Conservation (phyloP, 768 basidiomycete genomes). For the Phlebiopsis gigantea region DNA sequence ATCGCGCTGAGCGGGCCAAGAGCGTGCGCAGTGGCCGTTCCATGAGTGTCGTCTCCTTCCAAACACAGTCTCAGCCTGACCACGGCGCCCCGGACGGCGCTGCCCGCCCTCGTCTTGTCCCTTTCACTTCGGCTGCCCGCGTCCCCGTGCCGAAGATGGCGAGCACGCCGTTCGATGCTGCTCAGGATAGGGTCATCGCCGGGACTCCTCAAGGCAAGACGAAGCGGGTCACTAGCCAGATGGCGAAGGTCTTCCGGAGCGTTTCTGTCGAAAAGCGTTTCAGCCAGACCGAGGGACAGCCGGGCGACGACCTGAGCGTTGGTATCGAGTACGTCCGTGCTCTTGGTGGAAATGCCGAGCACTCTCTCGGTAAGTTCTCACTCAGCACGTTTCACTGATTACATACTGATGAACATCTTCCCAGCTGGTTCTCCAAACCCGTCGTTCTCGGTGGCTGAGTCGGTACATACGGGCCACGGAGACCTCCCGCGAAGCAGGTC, state of each 20-base stretch:
- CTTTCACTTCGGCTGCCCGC: slow-evolving; percentile 63
- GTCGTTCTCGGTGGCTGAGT: slow-evolving; percentile 55
- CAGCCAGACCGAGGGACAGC: slow-evolving; percentile 26
- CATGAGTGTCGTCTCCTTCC: slow-evolving; percentile 33
- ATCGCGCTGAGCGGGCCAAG: slow-evolving; percentile 44
- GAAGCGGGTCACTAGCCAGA: slow-evolving; percentile 54
- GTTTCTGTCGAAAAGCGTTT: slow-evolving; percentile 18
- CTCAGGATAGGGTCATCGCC: not conserved
- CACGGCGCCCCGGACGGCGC: slow-evolving; percentile 10
- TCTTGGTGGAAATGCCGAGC: slow-evolving; percentile 47
- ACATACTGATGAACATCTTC: not conserved
- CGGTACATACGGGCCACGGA: slow-evolving; percentile 44
- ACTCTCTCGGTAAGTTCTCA: slow-evolving; percentile 6
- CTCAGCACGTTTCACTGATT: slow-evolving; percentile 19
- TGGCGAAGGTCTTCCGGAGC: slow-evolving; percentile 50
- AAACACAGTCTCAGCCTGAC: slow-evolving; percentile 9
- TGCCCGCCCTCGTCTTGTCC: slow-evolving; percentile 58
- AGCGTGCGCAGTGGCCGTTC: slow-evolving; percentile 39
- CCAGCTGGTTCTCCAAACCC: slow-evolving; percentile 29
- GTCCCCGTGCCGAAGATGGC: slow-evolving; percentile 55
- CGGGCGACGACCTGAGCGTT: slow-evolving; percentile 60
- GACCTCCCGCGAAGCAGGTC: slow-evolving; percentile 16
- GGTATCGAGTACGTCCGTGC: slow-evolving; percentile 69
- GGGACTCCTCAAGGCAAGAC: slow-evolving; percentile 16
- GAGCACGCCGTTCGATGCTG: slow-evolving; percentile 17